Evolutionary conservation across 352 stramenopile species (phyloP).

Genomic region (Pythium aristosporum): DNA sequence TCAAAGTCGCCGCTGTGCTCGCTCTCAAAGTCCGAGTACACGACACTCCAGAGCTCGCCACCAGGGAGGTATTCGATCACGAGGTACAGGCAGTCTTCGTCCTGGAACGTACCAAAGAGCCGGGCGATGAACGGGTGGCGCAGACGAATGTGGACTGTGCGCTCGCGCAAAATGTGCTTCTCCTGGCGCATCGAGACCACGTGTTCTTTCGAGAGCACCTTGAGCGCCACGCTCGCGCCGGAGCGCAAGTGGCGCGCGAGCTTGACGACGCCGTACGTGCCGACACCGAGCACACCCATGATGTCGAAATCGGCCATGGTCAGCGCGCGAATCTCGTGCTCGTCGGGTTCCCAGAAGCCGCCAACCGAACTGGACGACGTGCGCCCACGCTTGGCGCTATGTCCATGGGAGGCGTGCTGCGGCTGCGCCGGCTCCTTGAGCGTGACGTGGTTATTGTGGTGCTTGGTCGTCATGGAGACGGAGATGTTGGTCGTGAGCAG

Average conservation of each 20-base stretch:
- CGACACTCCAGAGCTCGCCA: conserved; percentile 76
- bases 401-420: not conserved
- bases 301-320: conserved; percentile 63
- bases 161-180: conserved; percentile 78
- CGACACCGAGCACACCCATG: conserved; percentile 67
- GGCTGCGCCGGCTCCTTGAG: conserved; percentile 11
- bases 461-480: conserved; percentile 16
- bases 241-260: conserved; percentile 62
- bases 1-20: conserved; percentile 28
- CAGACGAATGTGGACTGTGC: conserved; percentile 59
- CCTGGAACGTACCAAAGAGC: conserved; percentile 81
- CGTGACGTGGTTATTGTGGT: conserved; percentile 1
- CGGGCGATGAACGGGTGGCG: conserved; percentile 68
- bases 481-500: conserved; percentile 26
- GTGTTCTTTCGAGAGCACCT: conserved; percentile 74
- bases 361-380: conserved; percentile 29
- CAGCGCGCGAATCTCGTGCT: conserved; percentile 37
- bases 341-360: conserved; percentile 35
- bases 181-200: conserved; percentile 73
- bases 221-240: conserved; percentile 66
- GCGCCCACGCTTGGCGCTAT: conserved; percentile 18
- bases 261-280: conserved; percentile 80
- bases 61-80: conserved; percentile 78
- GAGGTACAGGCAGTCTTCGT: conserved; percentile 80
- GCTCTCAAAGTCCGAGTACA: conserved; percentile 57